Evolutionary conservation across 345 rosid genomes (phyloP), one percentile per base, ranked within the genome.

Genomic region (Eucalyptus pauciflora): DNA sequence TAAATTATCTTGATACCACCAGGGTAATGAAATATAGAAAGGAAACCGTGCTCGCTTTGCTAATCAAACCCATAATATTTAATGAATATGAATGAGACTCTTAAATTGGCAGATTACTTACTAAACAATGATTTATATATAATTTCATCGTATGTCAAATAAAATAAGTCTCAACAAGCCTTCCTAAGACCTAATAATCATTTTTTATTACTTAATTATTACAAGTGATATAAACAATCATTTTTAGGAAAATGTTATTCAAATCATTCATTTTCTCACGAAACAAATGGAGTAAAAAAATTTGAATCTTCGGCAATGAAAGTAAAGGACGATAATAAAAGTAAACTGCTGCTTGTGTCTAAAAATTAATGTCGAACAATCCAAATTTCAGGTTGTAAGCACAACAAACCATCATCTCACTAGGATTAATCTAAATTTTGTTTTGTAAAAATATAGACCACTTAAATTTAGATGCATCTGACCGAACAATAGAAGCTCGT

Each of bases 401-500:
- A 31, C 10, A 16, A 15, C 13, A 27, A 31, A 18, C 20, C 20
- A 14, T 31, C 41, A n/a, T 31, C 20, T 31, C 16, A 15, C 4
- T 5, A 27, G 13, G 31, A 6, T 60, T 50, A 15, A 50, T 50
- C 51, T 50, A 50, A 50, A 50, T 50, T 17, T 51, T 51, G 18
- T 51, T 51, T 16, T 17, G 22, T 16, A 2, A 51, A 16, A 7
- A 50, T 16, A 51, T 51, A 51, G 56, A 51, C 8, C 22, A 15
- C 22, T 51, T 51, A 8, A 51, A 51, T 51, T 51, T 51, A 17
- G 56, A 51, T 51, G 22, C 56, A 51, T 51, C 22, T 51, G 22
- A 51, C 22, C 4, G 5, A 29, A 29, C 16, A 0, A 13, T n/a
- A 27, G 5, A 31, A 64, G 31, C 15, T n/a, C 16, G 20, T 4